A percentile compares a stretch with the other conserved stretches of the same genome.
Evolutionary conservation across 1,284 basidiomycete species (phyloP).

Genomic region (Pseudozyma hubeiensis): DNA sequence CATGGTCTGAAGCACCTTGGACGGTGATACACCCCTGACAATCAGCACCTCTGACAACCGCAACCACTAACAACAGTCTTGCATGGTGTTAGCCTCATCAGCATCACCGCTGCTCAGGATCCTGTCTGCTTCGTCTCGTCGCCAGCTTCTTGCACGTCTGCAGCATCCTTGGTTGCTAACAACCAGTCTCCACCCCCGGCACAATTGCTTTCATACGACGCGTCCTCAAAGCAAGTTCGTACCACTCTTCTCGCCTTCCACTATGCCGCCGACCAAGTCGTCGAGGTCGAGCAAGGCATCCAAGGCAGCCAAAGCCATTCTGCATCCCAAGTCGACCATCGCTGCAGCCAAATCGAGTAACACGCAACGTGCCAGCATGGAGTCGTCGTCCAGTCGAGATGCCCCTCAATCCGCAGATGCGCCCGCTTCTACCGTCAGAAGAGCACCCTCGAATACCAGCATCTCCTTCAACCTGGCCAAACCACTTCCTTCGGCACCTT

Average conservation of each 20-base stretch:
- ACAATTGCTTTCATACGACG: background rate
- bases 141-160: background rate
- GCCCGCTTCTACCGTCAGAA: slow-evolving; percentile 19
- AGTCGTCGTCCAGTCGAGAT: slow-evolving; percentile 4
- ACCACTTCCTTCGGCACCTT: slow-evolving; percentile 14
- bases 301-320: slow-evolving; percentile 42
- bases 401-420: background rate
- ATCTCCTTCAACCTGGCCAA: slow-evolving; percentile 19
- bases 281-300: slow-evolving; percentile 27
- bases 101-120: slow-evolving; percentile 13
- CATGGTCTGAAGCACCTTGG: background rate
- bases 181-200: background rate
- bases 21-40: background rate
- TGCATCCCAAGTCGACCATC: slow-evolving; percentile 36
- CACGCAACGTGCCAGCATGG: slow-evolving; percentile 8
- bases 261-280: slow-evolving; percentile 26
- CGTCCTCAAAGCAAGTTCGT: background rate
- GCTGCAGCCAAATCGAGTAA: slow-evolving; percentile 28
- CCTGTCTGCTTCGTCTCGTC: slow-evolving; percentile 11
- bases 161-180: background rate
- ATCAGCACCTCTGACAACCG: background rate
- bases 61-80: background rate
- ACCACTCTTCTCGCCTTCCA: background rate
- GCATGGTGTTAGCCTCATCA: slow-evolving; percentile 16
- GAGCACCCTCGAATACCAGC: slow-evolving; percentile 31